phyloP scores from a whole-genome alignment of 352 stramenopile genomes.

The Thalassiosira hispida region DNA sequence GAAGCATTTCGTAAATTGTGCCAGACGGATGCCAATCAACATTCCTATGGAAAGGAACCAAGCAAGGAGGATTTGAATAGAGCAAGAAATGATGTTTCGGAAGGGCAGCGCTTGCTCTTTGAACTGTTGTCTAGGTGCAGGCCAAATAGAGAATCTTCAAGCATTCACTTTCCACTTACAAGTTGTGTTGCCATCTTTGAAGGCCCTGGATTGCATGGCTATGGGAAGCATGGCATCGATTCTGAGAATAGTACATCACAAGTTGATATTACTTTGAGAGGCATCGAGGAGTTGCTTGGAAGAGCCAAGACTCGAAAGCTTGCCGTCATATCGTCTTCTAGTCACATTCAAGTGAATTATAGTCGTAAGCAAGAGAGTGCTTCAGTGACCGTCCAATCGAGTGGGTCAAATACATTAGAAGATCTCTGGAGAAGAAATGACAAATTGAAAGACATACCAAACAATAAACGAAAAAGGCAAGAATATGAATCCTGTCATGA shows the following conservation, averaged over 20 bases:
- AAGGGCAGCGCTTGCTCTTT: slow-evolving; percentile 16
- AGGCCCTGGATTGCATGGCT: slow-evolving; percentile 34
- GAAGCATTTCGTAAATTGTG: slow-evolving; percentile 20
- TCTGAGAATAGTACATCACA: slow-evolving; percentile 9
- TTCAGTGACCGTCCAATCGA: not conserved
- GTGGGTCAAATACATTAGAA: not conserved
- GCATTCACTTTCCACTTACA: slow-evolving; percentile 19
- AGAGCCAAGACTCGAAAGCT: slow-evolving; percentile 14
- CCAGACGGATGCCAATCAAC: slow-evolving; percentile 22
- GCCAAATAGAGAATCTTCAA: slow-evolving; percentile 1
- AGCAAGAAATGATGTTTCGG: slow-evolving; percentile 17
- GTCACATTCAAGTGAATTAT: slow-evolving; percentile 19
- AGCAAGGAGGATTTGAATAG: slow-evolving; percentile 31
- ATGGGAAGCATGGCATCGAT: slow-evolving; percentile 29
- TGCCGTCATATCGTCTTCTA: not conserved
- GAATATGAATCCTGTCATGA: not conserved
- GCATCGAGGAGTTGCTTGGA: slow-evolving; percentile 33
- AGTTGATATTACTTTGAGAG: slow-evolving; percentile 8
- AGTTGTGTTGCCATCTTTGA: slow-evolving; percentile 43
- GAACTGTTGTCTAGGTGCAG: not conserved
- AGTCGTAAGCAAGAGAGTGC: slow-evolving; percentile 12
- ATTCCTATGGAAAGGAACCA: slow-evolving; percentile 33
- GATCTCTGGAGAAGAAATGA: slow-evolving; percentile 19
- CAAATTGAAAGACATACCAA: slow-evolving; percentile 2
- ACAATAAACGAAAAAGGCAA: not conserved